These are phyloP conservation scores for Mortierella sp. DNA, from an alignment of 371 early-diverging fungal genomes.

Conservation along the genomic window DNA sequence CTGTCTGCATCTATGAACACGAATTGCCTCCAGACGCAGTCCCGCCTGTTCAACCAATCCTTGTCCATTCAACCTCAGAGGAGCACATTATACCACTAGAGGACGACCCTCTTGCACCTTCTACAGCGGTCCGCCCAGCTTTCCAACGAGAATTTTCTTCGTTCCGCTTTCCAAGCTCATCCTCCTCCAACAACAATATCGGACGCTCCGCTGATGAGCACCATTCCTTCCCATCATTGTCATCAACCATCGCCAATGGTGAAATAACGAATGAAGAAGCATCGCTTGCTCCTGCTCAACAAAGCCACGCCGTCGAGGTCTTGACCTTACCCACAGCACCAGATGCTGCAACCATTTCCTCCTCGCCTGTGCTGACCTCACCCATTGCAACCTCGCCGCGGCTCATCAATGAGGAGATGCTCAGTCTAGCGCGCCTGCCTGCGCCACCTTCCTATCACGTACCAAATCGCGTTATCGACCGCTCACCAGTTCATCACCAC, in stretches of 20 bases:
- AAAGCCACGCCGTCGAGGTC: no score
- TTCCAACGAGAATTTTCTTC: no score
- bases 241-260: no score
- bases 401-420: slow-evolving; percentile 17
- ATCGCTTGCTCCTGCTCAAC: no score
- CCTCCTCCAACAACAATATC: no score
- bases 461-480: slow-evolving; percentile 31
- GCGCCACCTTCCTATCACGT: slow-evolving; percentile 45
- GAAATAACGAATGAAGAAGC: no score
- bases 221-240: no score
- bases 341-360: neutral
- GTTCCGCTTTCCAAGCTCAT: no score
- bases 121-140: neutral
- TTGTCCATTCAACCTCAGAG: slow-evolving; percentile 36
- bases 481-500: slow-evolving; percentile 24
- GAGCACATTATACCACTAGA: slow-evolving; percentile 19
- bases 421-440: slow-evolving; percentile 23
- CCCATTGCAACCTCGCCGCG: slow-evolving; percentile 2
- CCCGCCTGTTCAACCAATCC: slow-evolving; percentile 30
- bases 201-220: no score
- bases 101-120: slow-evolving; percentile 22
- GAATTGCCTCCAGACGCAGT: slow-evolving; percentile 35
- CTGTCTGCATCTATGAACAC: slow-evolving; percentile 50
- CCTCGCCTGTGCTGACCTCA: neutral
- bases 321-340: neutral